A percentile compares a stretch with the other conserved stretches of the same genome.
Evolutionary conservation across 1,284 basidiomycete genomes (phyloP).

Genomic region (Papiliotrema laurentii): DNA sequence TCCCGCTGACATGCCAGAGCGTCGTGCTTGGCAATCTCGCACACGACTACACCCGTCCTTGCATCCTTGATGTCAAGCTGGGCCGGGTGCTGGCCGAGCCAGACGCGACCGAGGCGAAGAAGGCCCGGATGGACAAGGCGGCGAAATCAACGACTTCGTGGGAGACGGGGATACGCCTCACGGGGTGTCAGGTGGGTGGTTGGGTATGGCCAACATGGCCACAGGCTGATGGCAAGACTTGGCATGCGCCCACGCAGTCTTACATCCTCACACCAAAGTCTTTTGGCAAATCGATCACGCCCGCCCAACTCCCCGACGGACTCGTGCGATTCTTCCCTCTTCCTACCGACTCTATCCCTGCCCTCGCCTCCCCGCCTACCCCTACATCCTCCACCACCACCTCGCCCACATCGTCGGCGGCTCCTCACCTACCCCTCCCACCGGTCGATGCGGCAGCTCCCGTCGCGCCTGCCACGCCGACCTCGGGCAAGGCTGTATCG

Average conservation of each 20-base stretch:
- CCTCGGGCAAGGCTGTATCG: not conserved
- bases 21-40: slow-evolving; percentile 83
- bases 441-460: not conserved
- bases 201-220: not conserved
- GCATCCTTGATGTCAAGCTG: slow-evolving; percentile 86
- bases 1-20: slow-evolving; percentile 51
- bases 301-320: slow-evolving; percentile 65
- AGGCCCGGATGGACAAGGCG: slow-evolving; percentile 66
- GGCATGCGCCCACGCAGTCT: slow-evolving; percentile 57
- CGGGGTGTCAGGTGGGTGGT: slow-evolving; percentile 75
- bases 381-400: slow-evolving; percentile 8
- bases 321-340: slow-evolving; percentile 73
- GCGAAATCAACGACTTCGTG: slow-evolving; percentile 68
- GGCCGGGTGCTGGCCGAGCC: slow-evolving; percentile 69
- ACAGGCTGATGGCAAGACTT: slow-evolving; percentile 56
- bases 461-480: not conserved
- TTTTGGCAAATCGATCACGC: slow-evolving; percentile 73
- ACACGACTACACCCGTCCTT: slow-evolving; percentile 68
- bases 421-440: slow-evolving; percentile 1
- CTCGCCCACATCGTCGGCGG: slow-evolving; percentile 1
- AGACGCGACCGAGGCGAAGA: slow-evolving; percentile 68
- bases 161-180: slow-evolving; percentile 73
- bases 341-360: slow-evolving; percentile 26
- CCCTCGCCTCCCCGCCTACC: slow-evolving; percentile 14
- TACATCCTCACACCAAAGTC: slow-evolving; percentile 65